Percentiles rank a stretch among this genome's conserved stretches.
Conservation (phyloP, 345 rosid genomes). For the Garcia nutans region DNA sequence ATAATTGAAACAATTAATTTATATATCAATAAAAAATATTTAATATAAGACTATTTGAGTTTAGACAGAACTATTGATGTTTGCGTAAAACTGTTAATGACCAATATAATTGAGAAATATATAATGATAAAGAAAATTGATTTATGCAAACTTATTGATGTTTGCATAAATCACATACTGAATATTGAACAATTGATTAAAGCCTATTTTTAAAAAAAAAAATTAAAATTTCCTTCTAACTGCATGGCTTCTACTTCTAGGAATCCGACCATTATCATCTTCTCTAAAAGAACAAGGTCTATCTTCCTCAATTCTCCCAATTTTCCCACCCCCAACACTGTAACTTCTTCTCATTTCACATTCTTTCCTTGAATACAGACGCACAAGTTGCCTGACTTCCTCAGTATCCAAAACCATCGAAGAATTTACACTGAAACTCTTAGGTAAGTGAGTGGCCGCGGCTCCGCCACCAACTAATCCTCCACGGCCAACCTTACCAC, state of each 20-base stretch:
- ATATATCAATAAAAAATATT: no score
- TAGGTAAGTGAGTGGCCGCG: conserved; percentile 20
- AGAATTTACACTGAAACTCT: conserved; percentile 35
- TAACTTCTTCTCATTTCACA: conserved; percentile 37
- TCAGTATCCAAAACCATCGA: conserved; percentile 7
- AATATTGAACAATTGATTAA: no score
- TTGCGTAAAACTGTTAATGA: no score
- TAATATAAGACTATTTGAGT: no score
- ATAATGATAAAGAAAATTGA: no score
- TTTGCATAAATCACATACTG: no score
- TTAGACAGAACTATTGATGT: no score
- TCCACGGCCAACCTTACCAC: conserved; percentile 9
- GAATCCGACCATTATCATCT: conserved; percentile 22
- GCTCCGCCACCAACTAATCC: conserved; percentile 15
- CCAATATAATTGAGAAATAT: no score
- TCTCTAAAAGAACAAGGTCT: conserved; percentile 38
- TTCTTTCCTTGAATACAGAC: conserved; percentile 19
- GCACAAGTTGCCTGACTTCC: conserved; percentile 22
- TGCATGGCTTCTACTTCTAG: conserved; percentile 16
- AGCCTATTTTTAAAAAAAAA: no score
- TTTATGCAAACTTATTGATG: no score
- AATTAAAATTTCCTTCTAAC: not conserved
- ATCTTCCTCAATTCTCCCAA: conserved; percentile 49
- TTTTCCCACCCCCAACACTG: conserved; percentile 48
- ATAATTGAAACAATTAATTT: no score